Percentiles rank a stretch among this genome's conserved stretches.
phyloP scores from a whole-genome alignment of 805 yeast species.

The Grigorovia humatica region DNA sequence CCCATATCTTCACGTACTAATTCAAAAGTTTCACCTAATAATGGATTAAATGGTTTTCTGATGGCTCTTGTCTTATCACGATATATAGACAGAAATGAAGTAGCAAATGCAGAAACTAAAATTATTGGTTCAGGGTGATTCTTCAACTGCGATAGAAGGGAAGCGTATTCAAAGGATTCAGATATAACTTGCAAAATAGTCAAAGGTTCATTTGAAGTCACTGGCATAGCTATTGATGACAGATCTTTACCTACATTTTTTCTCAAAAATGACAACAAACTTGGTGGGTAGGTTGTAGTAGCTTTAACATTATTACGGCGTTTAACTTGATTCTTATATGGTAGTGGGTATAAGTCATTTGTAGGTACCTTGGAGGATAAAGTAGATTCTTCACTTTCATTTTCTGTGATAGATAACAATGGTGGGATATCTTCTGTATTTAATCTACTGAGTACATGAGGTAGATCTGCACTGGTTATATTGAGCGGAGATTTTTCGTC shows the following conservation, averaged over 20 bases:
- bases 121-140: conserved; percentile 46
- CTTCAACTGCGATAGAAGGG: conserved; percentile 52
- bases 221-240: conserved; percentile 83
- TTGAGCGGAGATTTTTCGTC: neutral
- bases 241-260: conserved; percentile 91
- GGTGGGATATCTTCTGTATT: neutral
- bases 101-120: conserved; percentile 69
- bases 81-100: conserved; percentile 58
- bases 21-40: conserved; percentile 89
- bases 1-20: conserved; percentile 77
- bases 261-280: conserved; percentile 65
- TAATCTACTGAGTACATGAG: neutral
- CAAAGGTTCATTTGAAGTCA: conserved; percentile 85
- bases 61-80: conserved; percentile 65
- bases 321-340: conserved; percentile 32
- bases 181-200: conserved; percentile 70
- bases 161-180: conserved; percentile 70
- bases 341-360: conserved; percentile 56
- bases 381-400: neutral
- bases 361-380: neutral
- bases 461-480: neutral
- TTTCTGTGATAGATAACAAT: neutral
- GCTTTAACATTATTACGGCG: conserved; percentile 51
- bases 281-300: conserved; percentile 68
- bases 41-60: conserved; percentile 91